phyloP scores from a whole-genome alignment of 2,329 filamentous ascomycete genomes.

The Aspergillus costaricaensis region DNA sequence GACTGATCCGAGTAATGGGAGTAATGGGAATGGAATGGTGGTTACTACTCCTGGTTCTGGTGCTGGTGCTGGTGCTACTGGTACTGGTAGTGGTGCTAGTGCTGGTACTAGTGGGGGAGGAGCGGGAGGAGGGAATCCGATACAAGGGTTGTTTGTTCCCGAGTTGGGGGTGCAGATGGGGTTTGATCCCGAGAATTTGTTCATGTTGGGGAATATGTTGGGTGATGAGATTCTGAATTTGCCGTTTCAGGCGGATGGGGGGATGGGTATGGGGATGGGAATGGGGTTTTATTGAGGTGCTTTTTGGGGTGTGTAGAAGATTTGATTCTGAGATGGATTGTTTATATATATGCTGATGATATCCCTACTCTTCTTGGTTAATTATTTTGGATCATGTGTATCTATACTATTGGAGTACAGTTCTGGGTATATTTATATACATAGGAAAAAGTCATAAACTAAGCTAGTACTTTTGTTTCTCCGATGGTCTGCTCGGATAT shows the following conservation, averaged over 20 bases:
- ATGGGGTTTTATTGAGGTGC: slow-evolving; percentile 23
- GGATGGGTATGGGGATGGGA: slow-evolving; percentile 19
- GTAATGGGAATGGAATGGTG: slow-evolving; percentile 14
- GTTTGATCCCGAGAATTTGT: slow-evolving; percentile 33
- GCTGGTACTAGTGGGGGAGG: too few relatives aligned
- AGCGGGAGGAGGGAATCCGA: slow-evolving; percentile 10
- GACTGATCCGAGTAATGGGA: slow-evolving; percentile 13
- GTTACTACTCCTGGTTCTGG: slow-evolving; percentile 1
- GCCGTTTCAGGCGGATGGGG: slow-evolving; percentile 28
- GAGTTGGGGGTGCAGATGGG: slow-evolving; percentile 30
- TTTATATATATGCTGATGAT: background rate
- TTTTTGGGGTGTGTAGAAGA: background rate
- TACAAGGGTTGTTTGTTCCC: slow-evolving; percentile 24
- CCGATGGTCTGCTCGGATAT: too few relatives aligned
- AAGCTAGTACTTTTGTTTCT: too few relatives aligned
- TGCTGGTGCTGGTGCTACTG: too few relatives aligned
- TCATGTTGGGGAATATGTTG: slow-evolving; percentile 35
- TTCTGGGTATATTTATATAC: background rate
- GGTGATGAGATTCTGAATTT: slow-evolving; percentile 36
- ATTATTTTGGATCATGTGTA: background rate
- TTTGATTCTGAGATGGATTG: background rate
- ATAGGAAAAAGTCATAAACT: too few relatives aligned
- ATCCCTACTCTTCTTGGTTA: background rate
- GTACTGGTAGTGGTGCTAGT: too few relatives aligned
- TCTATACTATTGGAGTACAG: background rate